Conservation (phyloP, 2,329 filamentous ascomycete genomes). For the Alternaria incomplexa region DNA sequence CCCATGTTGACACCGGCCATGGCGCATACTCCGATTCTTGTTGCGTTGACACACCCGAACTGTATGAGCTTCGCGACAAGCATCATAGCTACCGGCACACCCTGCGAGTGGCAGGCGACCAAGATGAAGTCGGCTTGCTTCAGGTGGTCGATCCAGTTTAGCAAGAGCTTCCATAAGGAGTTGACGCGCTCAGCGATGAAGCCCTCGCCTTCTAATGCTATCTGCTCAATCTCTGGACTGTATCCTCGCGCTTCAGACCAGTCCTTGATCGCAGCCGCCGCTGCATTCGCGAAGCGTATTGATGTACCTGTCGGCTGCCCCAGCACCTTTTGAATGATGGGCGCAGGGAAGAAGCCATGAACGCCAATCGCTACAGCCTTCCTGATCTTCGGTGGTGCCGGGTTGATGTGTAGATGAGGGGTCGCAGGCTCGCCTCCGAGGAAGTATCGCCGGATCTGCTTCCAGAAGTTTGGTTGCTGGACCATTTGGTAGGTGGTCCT, state of each 20-base stretch:
- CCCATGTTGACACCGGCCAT: conserved; percentile 93
- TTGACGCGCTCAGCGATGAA: conserved; percentile 89
- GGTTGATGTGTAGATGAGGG: conserved; percentile 72
- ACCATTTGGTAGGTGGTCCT: conserved; percentile 66
- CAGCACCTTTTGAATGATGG: conserved; percentile 85
- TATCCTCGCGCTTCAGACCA: conserved; percentile 77
- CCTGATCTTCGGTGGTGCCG: conserved; percentile 73
- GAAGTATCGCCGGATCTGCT: conserved; percentile 50
- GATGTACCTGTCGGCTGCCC: conserved; percentile 96
- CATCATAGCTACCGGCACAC: conserved; percentile 92
- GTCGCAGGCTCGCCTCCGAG: conserved; percentile 61
- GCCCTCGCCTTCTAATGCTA: conserved; percentile 93
- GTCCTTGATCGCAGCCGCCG: conserved; percentile 79
- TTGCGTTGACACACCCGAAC: conserved; percentile 77
- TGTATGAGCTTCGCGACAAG: conserved; percentile 90
- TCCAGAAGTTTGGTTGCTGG: conserved; percentile 54
- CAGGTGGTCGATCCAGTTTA: conserved; percentile 94
- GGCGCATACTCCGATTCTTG: conserved; percentile 81
- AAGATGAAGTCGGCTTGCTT: conserved; percentile 86
- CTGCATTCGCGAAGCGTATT: conserved; percentile 87
- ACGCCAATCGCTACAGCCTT: conserved; percentile 92
- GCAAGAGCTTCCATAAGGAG: conserved; percentile 88
- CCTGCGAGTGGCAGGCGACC: conserved; percentile 93
- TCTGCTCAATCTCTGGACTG: conserved; percentile 85
- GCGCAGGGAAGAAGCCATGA: conserved; percentile 90